Evolutionary conservation across 1,284 basidiomycete species (phyloP).

Genomic region (Violaceomyces palustris): DNA sequence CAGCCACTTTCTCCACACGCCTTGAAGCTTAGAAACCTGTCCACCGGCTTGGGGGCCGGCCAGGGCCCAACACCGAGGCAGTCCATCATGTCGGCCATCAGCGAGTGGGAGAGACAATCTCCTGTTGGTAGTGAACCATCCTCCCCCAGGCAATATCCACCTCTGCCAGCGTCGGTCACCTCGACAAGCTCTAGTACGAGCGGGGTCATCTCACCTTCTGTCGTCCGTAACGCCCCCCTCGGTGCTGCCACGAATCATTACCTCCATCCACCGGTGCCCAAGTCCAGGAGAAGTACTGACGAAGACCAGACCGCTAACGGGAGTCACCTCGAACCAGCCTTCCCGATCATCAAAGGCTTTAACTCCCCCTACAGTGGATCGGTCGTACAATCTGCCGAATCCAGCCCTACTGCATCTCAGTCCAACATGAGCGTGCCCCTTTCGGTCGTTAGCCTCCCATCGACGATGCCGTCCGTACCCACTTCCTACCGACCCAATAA

Average conservation of each 20-base stretch:
- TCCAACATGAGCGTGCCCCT: conserved; percentile 5
- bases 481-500: conserved; percentile 35
- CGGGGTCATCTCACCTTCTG: conserved; percentile 23
- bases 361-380: no score
- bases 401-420: conserved; percentile 27
- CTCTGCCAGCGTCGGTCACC: conserved; percentile 27
- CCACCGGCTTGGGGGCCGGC: conserved; percentile 13
- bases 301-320: no score
- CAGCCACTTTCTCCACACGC: conserved; percentile 31
- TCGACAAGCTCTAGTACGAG: conserved; percentile 32
- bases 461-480: conserved; percentile 29
- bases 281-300: no score
- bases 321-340: no score
- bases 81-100: conserved; percentile 44
- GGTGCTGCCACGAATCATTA: conserved; percentile 45
- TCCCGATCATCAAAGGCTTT: no score
- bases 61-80: conserved; percentile 16
- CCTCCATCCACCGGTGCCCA: conserved; percentile 29
- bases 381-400: conserved; percentile 11
- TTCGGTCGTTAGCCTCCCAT: conserved; percentile 19
- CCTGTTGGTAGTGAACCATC: no score
- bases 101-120: conserved; percentile 43
- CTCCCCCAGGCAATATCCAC: conserved; percentile 18
- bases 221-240: conserved; percentile 41
- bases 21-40: conserved; percentile 33